Evolutionary conservation across 1,284 basidiomycete species (phyloP), one percentile per base, ranked within the genome.

Genomic region (Ganoderma multipileum): DNA sequence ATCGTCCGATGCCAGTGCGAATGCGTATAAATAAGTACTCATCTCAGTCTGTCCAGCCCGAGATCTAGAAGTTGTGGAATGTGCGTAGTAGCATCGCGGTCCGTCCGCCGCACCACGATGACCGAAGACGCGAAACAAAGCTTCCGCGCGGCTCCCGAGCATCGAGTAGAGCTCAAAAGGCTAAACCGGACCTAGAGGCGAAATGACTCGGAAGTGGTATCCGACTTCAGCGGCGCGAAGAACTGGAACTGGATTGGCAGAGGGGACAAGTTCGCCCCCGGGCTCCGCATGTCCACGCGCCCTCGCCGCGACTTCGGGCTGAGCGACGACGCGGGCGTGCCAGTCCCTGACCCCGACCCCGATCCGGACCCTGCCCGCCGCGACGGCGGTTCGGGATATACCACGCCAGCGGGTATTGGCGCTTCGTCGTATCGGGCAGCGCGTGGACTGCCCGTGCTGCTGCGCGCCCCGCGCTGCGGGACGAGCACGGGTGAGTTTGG

Each of bases 331-430:
- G 58, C 23, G 58, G 58, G 58, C 14, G 58, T 60, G 23, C n/a
- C 58, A 38, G 58, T 18, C 16, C 30, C 28, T 16, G 52, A 30
- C 52, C 50, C 50, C 5, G 50, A 28, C 14, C 23, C 28, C 41
- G 65, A 57, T 2, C 42, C 62, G 2, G 41, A 47, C n/a, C 62
- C 61, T n/a, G 61, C 39, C 33, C 67, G 67, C 36, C 68, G 58
- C 44, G 67, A 70, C 11, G 67, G 72, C 28, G 73, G 73, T 20
- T 69, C 71, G 9, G 75, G 75, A 33, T 76, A 76, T 18, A 72
- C 69, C 55, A 74, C 62, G 38, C 71, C 72, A 2, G 71, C 47
- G 14, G 75, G 75, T 11, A 74, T 39, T 12, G 71, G 71, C 14
- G 75, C 75, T 66, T 73, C 73, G 42, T 60, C 67, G 65, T 76